Percentiles rank a stretch among this genome's conserved stretches.
Evolutionary conservation across 139 green algal genomes (phyloP).

Genomic region (Microglena sp.): DNA sequence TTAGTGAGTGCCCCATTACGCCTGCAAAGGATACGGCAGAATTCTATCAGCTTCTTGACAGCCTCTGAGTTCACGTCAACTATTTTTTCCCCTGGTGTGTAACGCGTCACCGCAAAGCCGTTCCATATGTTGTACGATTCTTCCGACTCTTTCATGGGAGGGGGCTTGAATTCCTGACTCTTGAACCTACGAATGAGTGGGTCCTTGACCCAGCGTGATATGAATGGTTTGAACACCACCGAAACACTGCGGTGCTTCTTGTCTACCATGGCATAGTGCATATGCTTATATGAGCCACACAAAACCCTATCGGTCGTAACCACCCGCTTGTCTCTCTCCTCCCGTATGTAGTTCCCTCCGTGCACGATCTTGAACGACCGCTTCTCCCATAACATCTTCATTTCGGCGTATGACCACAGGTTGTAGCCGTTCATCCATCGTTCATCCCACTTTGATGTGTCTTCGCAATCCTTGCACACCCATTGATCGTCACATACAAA

Average conservation of each 20-base stretch:
- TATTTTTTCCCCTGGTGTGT: too few species aligned
- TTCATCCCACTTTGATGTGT: too few species aligned
- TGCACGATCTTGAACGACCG: constrained; percentile 3
- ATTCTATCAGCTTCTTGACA: too few species aligned
- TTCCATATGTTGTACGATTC: background rate
- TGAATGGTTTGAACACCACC: background rate
- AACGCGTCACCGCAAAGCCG: background rate
- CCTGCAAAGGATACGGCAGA: background rate
- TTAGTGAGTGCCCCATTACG: background rate
- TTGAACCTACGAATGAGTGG: background rate
- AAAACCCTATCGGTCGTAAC: too few species aligned
- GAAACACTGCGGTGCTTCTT: too few species aligned
- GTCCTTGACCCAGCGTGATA: background rate
- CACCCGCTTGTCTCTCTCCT: too few species aligned
- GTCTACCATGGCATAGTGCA: background rate
- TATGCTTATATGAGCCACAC: background rate
- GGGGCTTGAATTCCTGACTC: background rate
- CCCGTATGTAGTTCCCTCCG: too few species aligned
- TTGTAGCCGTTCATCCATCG: too few species aligned
- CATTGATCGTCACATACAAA: too few species aligned
- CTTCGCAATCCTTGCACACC: too few species aligned
- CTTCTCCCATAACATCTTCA: constrained; percentile 3
- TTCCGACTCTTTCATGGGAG: background rate
- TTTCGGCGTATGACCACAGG: background rate
- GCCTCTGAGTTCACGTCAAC: too few species aligned